A percentile compares a stretch with the other conserved stretches of the same genome.
Conservation (phyloP, 75 land plant species). For the Chamaecyparis obtusa region DNA sequence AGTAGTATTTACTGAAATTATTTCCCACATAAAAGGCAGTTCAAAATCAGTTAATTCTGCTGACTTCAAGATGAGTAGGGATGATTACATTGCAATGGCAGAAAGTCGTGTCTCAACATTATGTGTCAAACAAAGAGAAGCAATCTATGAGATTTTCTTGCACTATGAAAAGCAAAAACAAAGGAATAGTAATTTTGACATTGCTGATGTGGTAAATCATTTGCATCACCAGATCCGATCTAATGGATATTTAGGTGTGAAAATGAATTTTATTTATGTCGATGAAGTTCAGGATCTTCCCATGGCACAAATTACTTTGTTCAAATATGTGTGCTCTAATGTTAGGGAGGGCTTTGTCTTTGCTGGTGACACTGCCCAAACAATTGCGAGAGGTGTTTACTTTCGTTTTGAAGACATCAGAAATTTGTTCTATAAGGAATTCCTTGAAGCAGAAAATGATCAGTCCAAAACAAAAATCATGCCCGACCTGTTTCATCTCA, state of each 20-base stretch:
- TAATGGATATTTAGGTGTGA: conserved; percentile 27
- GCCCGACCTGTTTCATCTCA: conserved; percentile 39
- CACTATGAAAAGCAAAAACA: conserved; percentile 61
- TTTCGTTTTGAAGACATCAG: conserved; percentile 67
- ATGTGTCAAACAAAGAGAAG: conserved; percentile 34
- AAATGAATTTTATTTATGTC: conserved; percentile 62
- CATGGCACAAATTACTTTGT: conserved; percentile 60
- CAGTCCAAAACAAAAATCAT: conserved; percentile 12
- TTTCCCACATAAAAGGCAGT: conserved; percentile 67
- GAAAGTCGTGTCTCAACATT: conserved; percentile 36
- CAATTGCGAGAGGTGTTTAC: conserved; percentile 69
- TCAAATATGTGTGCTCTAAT: conserved; percentile 56
- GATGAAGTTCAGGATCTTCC: conserved; percentile 84
- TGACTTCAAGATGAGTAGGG: conserved; percentile 26
- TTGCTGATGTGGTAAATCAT: conserved; percentile 60
- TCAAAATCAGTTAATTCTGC: conserved; percentile 5
- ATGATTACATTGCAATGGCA: conserved; percentile 37
- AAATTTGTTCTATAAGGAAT: conserved; percentile 55
- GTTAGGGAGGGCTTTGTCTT: conserved; percentile 59
- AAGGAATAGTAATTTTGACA: conserved; percentile 48
- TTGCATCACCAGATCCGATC: conserved; percentile 39
- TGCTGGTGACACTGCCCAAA: conserved; percentile 85
- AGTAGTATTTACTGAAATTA: conserved; percentile 53
- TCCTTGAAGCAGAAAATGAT: conserved; percentile 21
- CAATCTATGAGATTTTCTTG: conserved; percentile 55